Conservation (phyloP, 345 rosid species). For the Psidium friedrichsthalianum region DNA sequence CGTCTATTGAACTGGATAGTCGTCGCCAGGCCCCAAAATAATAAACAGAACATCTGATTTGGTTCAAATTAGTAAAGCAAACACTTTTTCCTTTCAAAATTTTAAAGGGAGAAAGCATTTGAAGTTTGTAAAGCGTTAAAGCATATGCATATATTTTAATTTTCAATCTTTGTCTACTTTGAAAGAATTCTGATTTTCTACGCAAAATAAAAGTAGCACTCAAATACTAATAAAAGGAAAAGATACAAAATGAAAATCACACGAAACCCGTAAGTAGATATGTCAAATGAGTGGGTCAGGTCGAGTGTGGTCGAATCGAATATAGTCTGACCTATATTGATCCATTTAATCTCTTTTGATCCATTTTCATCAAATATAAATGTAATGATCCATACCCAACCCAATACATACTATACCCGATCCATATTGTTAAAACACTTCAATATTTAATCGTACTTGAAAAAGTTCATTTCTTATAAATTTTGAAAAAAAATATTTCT, state of each 20-base stretch:
- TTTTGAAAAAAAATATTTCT: too few species aligned
- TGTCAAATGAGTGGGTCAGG: too few species aligned
- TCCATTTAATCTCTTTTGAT: too few species aligned
- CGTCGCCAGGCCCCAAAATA: neutral
- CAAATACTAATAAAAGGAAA: neutral
- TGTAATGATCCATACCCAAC: too few species aligned
- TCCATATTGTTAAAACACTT: too few species aligned
- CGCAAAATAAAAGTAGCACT: accelerated
- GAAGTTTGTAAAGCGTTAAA: neutral
- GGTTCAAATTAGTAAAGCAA: neutral
- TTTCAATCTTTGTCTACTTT: neutral
- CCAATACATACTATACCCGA: too few species aligned
- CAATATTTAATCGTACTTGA: too few species aligned
- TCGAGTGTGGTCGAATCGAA: too few species aligned
- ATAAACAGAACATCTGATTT: neutral
- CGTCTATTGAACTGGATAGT: neutral
- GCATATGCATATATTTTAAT: neutral
- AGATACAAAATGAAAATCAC: neutral
- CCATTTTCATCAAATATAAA: too few species aligned
- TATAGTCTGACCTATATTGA: too few species aligned
- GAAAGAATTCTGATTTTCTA: neutral
- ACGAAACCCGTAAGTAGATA: neutral
- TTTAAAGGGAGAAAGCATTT: neutral
- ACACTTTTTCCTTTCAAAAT: accelerated
- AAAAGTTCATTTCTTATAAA: too few species aligned